phyloP scores from a whole-genome alignment of 106 monocot genomes.

The Dioscorea alata region DNA sequence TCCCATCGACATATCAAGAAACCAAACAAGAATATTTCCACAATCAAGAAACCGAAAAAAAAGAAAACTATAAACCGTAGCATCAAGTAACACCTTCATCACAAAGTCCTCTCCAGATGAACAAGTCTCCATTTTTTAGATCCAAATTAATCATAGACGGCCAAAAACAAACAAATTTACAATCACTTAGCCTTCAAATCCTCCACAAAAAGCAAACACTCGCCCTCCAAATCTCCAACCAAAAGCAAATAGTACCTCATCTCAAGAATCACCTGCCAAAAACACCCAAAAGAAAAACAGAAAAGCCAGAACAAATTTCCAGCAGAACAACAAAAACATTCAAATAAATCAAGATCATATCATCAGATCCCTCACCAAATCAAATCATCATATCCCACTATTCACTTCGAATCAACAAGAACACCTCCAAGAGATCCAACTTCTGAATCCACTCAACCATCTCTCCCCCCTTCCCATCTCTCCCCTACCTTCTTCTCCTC shows the following conservation, averaged over 20 bases:
- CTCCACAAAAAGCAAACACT: constrained; percentile 33
- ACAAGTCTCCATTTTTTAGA: constrained; percentile 34
- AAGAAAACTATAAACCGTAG: background rate
- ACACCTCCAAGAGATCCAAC: constrained; percentile 4
- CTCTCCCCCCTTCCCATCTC: background rate
- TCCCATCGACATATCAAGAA: background rate
- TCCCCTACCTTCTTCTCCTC: background rate
- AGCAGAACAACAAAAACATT: background rate
- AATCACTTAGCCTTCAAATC: constrained; percentile 31
- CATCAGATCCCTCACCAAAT: constrained; percentile 8
- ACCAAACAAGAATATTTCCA: background rate
- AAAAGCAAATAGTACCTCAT: constrained; percentile 45
- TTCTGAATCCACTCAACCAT: background rate
- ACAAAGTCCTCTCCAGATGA: constrained; percentile 56
- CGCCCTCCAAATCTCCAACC: constrained; percentile 36
- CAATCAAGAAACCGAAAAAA: background rate
- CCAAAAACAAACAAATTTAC: background rate
- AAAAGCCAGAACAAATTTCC: background rate
- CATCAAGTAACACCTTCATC: constrained; percentile 39
- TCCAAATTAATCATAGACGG: constrained; percentile 1
- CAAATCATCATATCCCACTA: background rate
- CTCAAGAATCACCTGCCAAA: background rate
- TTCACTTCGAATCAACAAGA: background rate
- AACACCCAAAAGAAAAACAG: background rate
- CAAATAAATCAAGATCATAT: constrained; percentile 3